Evolutionary conservation across 1,139 yeast genomes (phyloP).

Genomic region (Maudiozyma humilis): DNA sequence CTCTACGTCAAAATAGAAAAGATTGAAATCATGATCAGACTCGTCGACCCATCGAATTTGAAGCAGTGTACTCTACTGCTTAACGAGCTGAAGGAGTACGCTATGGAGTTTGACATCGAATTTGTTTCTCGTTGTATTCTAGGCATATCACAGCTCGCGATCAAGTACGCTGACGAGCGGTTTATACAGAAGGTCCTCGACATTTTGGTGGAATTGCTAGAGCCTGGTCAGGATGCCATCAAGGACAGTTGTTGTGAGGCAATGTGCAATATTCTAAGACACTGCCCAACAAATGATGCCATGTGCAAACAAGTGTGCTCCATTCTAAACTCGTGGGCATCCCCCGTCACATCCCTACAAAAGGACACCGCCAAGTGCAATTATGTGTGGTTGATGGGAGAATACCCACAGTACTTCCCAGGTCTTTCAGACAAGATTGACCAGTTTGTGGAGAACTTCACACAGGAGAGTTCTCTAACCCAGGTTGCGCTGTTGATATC

Average conservation of each 20-base stretch:
- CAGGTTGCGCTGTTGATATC: slow-evolving; percentile 74
- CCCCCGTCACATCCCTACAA: slow-evolving; percentile 21
- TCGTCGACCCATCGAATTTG: slow-evolving; percentile 49
- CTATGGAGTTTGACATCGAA: slow-evolving; percentile 90
- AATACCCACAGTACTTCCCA: slow-evolving; percentile 71
- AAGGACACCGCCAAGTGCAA: slow-evolving; percentile 30
- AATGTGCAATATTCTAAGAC: slow-evolving; percentile 69
- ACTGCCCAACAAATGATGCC: slow-evolving; percentile 52
- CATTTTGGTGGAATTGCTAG: slow-evolving; percentile 62
- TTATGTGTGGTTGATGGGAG: slow-evolving; percentile 86
- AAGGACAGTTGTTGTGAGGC: slow-evolving; percentile 75
- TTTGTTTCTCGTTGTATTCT: slow-evolving; percentile 74
- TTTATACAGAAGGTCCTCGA: slow-evolving; percentile 54
- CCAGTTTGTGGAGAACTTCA: slow-evolving; percentile 51
- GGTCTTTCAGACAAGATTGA: slow-evolving; percentile 38
- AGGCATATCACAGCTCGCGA: slow-evolving; percentile 85
- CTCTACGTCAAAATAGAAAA: slow-evolving; percentile 87
- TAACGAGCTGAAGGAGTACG: slow-evolving; percentile 83
- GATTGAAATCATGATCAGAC: slow-evolving; percentile 77
- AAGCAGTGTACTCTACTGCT: slow-evolving; percentile 61
- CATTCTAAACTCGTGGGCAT: slow-evolving; percentile 25
- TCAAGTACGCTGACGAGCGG: slow-evolving; percentile 48
- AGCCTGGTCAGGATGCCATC: slow-evolving; percentile 62
- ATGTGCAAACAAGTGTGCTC: slow-evolving; percentile 24
- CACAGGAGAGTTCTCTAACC: slow-evolving; percentile 64